Evolutionary conservation across 306 rosid genomes (phyloP), one percentile per base, ranked within the genome.

Genomic region (Trifolium pratense): DNA sequence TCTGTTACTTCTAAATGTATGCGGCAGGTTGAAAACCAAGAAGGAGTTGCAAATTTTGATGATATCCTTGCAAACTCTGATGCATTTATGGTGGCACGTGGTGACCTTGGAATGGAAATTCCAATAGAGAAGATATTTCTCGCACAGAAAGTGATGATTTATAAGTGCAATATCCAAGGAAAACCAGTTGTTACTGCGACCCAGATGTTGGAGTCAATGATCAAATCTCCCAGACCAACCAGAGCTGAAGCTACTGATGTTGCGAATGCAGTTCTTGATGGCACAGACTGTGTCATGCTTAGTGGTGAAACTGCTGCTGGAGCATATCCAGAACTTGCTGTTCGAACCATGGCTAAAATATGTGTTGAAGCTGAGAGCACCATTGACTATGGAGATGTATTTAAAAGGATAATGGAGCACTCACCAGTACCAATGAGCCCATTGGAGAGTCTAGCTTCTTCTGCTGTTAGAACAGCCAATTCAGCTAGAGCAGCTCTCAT

Each of bases 51-150:
- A 16, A 94, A 94, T 77, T 94, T 94, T 77, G 98, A 94, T 66
- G 98, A 94, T 59, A 94, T 94, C 85, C 91, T 94, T 65, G 91
- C 97, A 46, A 88, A 94, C 43, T 75, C 98, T 11, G 98, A 94
- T 88, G 98, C 98, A 73, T 91, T 94, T 70, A 94, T 94, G 98
- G 98, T 94, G 26, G 98, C 98, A 40, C 83, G 98, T 18, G 98
- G 98, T 71, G 98, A 94, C 85, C 96, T 94, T 43, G 99, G 99
- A 70, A 94, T 94, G 99, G 99, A 94, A 84, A 94, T 94, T 71
- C 99, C 99, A 5, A 94, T 94, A 39, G 99, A 94, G 84, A 94
- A 94, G 88, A 94, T 94, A 67, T 94, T 94, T 75, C 91, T 94
- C 8, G 99, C 99, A 0, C 99, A 94, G 88, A 94, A 94, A 78